Evolutionary conservation across 1,284 basidiomycete genomes (phyloP), one percentile per base, ranked within the genome.

Genomic region (Singerocomus inundabilis): DNA sequence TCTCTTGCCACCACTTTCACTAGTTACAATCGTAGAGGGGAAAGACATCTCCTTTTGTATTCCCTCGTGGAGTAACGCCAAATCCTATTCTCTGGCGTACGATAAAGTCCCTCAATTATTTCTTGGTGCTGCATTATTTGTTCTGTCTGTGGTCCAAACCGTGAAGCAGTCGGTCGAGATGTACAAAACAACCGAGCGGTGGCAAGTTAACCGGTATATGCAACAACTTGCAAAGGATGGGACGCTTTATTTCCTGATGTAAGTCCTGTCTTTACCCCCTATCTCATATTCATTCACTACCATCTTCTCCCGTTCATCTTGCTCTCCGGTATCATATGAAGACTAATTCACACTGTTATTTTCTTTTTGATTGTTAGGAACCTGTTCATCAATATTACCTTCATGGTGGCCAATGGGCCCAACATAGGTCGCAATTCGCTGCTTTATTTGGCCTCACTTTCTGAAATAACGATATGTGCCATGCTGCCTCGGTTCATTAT

Each of bases 401-500:
- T 1, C 6, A 3, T 41, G 3, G 3, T 26, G 21, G 21, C 21
- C 2, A 21, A 21, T 4, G 21, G 21, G 21, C 21, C 21, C 4
- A 21, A 21, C 8, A 0, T 5, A 11, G 10, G 16, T 4, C 3
- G 0, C 18, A 13, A 25, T n/a, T 6, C 6, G 10, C 1, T 5
- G 3, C 8, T 38, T 13, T 34, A 21, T 15, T 32, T 34, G 15
- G 0, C 0, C 1, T 4, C 4, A 0, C 8, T 54, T 11, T 8
- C 4, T 11, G 26, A 4, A n/a, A 18, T 37, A n/a, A 1, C 21
- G 6, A 2, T 43, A 1, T 28, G 4, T 9, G 15, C 16, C 29
- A 29, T 37, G 13, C 12, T 55, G 5, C 52, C 54, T 29, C 46
- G 43, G n/a, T 46, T 55, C 34, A 39, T 55, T 42, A 45, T 55